Percentiles rank a stretch among this genome's conserved stretches.
Conservation (phyloP, 2,329 filamentous ascomycete species). For the Colletotrichum sp. region DNA sequence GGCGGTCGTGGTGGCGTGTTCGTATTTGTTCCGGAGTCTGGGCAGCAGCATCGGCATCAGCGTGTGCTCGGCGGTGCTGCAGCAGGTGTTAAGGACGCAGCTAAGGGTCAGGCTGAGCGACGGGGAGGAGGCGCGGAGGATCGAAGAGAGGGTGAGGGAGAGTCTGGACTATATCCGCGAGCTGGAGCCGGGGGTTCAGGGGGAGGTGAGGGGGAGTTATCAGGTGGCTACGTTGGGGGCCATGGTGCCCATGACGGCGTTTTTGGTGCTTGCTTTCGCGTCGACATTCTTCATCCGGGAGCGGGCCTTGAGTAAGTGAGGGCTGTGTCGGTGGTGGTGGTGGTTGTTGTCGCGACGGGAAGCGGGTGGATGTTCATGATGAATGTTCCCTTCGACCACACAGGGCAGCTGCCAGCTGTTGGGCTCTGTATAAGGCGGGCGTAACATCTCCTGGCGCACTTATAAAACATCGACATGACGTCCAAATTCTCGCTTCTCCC, state of each 20-base stretch:
- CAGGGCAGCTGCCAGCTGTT: no score
- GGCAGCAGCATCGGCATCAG: conserved; percentile 79
- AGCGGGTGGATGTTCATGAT: no score
- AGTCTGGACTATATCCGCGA: conserved; percentile 72
- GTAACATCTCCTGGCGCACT: no score
- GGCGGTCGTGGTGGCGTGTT: conserved; percentile 78
- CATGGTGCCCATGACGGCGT: conserved; percentile 40
- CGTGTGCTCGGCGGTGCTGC: conserved; percentile 73
- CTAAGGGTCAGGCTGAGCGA: conserved; percentile 59
- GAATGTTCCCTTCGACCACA: no score
- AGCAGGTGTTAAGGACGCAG: conserved; percentile 66
- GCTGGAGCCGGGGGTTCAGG: conserved; percentile 64
- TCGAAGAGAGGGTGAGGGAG: conserved; percentile 72
- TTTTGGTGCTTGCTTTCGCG: conserved; percentile 42
- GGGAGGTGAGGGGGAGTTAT: conserved; percentile 71
- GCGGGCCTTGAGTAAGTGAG: conserved; percentile 51
- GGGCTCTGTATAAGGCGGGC: no score
- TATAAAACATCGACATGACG: no score
- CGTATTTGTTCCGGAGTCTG: conserved; percentile 80
- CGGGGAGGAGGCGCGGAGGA: conserved; percentile 64
- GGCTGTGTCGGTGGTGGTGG: not conserved
- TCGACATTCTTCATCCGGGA: conserved; percentile 60
- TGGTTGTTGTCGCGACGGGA: not conserved
- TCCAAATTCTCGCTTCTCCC: no score
- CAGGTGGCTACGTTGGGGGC: conserved; percentile 48